Evolutionary conservation across 352 stramenopile species (phyloP), one percentile per base, ranked within the genome.

Genomic region (Peronosclerospora sorghi): DNA sequence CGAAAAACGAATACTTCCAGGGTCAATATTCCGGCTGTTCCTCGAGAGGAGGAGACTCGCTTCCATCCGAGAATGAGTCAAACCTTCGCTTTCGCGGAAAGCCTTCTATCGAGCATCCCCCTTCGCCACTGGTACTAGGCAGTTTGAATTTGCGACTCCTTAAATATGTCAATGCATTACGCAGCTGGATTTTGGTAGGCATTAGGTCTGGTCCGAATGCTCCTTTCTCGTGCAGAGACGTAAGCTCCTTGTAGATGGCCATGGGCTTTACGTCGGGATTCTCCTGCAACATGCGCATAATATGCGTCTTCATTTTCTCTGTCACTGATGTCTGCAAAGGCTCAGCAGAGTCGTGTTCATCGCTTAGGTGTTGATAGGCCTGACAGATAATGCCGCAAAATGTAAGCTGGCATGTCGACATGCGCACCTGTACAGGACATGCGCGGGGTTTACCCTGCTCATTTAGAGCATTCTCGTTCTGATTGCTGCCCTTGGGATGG

Each of bases 391-490:
- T 67, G 34, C 74, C 74, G 2, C 62, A 53, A 53, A 72, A 80
- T 32, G 74, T 87, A 55, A 83, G 71, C 48, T 87, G 74, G 37
- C 74, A 87, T 37, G 74, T 87, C 12, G 74, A 87, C 74, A 87
- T 87, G 45, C 74, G 74, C 40, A 87, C 60, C 46, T 87, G 74
- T 35, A 85, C 74, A 21, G 72, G 74, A 21, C 74, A 87, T 29
- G 39, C 51, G 27, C 52, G 58, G n/a, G 55, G 59, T 35, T 74
- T 67, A 40, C 44, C 37, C 29, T 58, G 46, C 17, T 65, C 56
- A 19, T 61, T 48, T 4, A 50, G 20, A 5, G 8, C 21, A 9
- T 26, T 23, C 30, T 62, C 45, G 34, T 32, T 54, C 32, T 63
- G 41, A 38, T 62, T 56, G 42, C 65, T 57, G 37, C 28, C 42